These are phyloP conservation scores for Monosporozyma siamensis DNA, from an alignment of 805 yeast species.

Conservation along the genomic window DNA sequence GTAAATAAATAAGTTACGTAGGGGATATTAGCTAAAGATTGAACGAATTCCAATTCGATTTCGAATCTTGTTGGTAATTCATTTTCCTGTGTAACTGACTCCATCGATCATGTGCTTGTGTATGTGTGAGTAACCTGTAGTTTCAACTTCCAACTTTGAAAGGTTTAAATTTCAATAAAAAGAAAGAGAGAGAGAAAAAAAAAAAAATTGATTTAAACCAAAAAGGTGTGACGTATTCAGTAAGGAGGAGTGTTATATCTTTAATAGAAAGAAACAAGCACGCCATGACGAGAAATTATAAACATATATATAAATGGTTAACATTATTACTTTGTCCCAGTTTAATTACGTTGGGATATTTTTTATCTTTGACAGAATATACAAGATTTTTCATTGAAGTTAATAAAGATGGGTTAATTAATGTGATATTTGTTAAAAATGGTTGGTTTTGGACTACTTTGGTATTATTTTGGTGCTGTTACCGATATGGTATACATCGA, in stretches of 20 bases:
- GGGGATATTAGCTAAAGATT: slow-evolving; percentile 81
- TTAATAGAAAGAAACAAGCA: too few relatives aligned
- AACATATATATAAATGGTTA: slow-evolving; percentile 1
- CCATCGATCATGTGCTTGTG: too few relatives aligned
- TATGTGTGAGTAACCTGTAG: too few relatives aligned
- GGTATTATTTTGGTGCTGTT: slow-evolving; percentile 25
- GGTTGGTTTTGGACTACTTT: slow-evolving; percentile 90
- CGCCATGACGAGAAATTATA: neutral
- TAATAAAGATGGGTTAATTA: slow-evolving; percentile 60
- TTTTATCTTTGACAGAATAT: slow-evolving; percentile 15
- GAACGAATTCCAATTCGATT: slow-evolving; percentile 59
- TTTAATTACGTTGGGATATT: slow-evolving; percentile 43
- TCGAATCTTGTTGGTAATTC: slow-evolving; percentile 42
- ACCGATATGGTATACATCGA: slow-evolving; percentile 8
- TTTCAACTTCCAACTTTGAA: too few relatives aligned
- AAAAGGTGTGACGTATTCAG: too few relatives aligned
- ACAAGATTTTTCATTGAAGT: slow-evolving; percentile 2
- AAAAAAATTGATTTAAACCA: too few relatives aligned
- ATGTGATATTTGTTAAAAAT: slow-evolving; percentile 66
- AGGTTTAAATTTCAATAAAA: too few relatives aligned
- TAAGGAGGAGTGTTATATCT: too few relatives aligned
- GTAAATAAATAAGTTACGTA: slow-evolving; percentile 72
- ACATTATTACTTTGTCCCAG: slow-evolving; percentile 28
- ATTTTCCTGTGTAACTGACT: neutral
- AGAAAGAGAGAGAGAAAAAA: too few relatives aligned